These are phyloP conservation scores for Phytophthora pluvialis DNA, from an alignment of 352 stramenopile genomes.

Conservation along the genomic window DNA sequence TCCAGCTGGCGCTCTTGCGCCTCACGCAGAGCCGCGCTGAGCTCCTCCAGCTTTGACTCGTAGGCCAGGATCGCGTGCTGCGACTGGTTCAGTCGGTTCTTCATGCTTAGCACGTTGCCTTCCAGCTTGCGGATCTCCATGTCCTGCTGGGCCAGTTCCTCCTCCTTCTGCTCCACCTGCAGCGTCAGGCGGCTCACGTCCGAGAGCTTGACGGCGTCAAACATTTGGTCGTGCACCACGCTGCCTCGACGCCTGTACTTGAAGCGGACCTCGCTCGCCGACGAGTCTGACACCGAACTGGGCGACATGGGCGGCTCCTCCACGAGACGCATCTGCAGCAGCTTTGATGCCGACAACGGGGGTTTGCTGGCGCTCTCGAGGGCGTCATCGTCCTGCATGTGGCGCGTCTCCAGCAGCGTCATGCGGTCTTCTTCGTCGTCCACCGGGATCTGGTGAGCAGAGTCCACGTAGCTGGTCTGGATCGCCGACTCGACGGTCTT, in stretches of 20 bases:
- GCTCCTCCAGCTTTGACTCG: slow-evolving; percentile 79
- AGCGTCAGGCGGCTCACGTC: slow-evolving; percentile 74
- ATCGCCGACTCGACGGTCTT: slow-evolving; percentile 73
- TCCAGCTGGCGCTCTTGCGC: slow-evolving; percentile 46
- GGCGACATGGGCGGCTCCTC: slow-evolving; percentile 38
- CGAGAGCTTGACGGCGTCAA: slow-evolving; percentile 78
- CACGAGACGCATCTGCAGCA: slow-evolving; percentile 12
- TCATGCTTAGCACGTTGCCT: slow-evolving; percentile 69
- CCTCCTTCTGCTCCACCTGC: slow-evolving; percentile 74
- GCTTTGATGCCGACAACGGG: slow-evolving; percentile 14
- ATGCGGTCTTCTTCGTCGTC: slow-evolving; percentile 63
- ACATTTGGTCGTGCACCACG: slow-evolving; percentile 82
- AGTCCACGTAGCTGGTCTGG: slow-evolving; percentile 67
- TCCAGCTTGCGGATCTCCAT: slow-evolving; percentile 74
- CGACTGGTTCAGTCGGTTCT: slow-evolving; percentile 64
- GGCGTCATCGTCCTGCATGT: slow-evolving; percentile 43
- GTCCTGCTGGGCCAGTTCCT: slow-evolving; percentile 69
- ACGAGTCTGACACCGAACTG: slow-evolving; percentile 50
- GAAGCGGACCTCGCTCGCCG: slow-evolving; percentile 67
- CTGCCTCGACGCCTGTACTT: slow-evolving; percentile 73
- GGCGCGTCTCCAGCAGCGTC: slow-evolving; percentile 52
- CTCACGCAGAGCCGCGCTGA: slow-evolving; percentile 62
- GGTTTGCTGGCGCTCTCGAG: slow-evolving; percentile 15
- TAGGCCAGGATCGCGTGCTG: slow-evolving; percentile 74
- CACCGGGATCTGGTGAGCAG: slow-evolving; percentile 41